Evolutionary conservation across 2,329 filamentous ascomycete species (phyloP).

Genomic region (Lecanosticta acicola): DNA sequence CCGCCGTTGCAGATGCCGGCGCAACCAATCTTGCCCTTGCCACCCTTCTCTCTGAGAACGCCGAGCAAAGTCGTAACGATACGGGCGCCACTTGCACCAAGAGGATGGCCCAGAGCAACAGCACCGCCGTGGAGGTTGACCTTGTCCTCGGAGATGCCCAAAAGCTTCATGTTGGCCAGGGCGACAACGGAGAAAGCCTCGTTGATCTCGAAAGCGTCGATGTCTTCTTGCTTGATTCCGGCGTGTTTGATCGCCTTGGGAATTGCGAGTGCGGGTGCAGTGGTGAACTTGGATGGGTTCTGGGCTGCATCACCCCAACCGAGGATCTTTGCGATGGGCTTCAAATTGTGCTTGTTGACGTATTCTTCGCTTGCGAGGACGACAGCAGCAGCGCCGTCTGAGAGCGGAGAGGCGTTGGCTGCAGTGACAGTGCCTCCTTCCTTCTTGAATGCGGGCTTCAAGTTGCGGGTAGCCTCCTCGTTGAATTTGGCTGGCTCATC

Average conservation of each 20-base stretch:
- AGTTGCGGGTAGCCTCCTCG: conserved; percentile 45
- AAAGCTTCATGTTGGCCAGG: conserved; percentile 90
- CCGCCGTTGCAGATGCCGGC: conserved; percentile 98
- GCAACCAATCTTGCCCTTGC: conserved; percentile 87
- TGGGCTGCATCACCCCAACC: conserved; percentile 95
- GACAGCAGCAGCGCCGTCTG: conserved; percentile 86
- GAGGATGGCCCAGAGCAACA: conserved; percentile 90
- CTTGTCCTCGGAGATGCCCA: conserved; percentile 71
- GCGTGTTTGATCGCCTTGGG: conserved; percentile 97
- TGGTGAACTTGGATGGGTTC: conserved; percentile 91
- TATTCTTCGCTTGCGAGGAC: conserved; percentile 92
- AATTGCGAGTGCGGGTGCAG: conserved; percentile 85
- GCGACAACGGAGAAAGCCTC: conserved; percentile 97
- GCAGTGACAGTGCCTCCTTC: conserved; percentile 80
- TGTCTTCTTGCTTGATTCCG: conserved; percentile 65
- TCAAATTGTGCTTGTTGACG: conserved; percentile 84
- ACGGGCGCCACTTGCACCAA: conserved; percentile 88
- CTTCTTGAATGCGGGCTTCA: conserved; percentile 73
- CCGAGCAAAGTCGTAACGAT: conserved; percentile 87
- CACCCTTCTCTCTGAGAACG: conserved; percentile 69
- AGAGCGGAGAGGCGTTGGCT: conserved; percentile 92
- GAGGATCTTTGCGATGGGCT: conserved; percentile 90
- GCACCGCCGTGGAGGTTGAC: conserved; percentile 95
- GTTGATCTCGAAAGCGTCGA: conserved; percentile 98
- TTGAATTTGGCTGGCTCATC: conserved; percentile 89